Base-by-base conservation (phyloP, 257 asterid genomes). In the Catharanthus roseus region DNA sequence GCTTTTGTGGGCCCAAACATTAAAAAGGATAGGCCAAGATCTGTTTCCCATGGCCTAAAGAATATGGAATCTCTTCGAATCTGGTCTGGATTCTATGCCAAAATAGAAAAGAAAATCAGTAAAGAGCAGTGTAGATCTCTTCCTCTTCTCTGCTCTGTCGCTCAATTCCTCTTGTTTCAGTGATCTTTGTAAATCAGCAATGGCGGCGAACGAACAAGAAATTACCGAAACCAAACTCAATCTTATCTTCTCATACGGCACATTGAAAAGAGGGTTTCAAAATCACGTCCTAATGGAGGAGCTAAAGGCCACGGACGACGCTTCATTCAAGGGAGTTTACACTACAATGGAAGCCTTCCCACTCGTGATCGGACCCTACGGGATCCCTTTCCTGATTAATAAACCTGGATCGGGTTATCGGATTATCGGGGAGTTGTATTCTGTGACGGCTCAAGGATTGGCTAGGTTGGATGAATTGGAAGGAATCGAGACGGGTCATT, bases 361-460 rank as follows among this genome's bases (percentile, higher is more conserved):
- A 3, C 86, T 91, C 29, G 95, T 83, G 24, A 67, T 82, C 78
- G 97, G 97, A 9, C 91, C 96, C 70, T 74, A 83, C 88, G 91
- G 91, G 23, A 77, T 89, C 72, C 95, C 96, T n/a, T 89, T 74
- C 80, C 64, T 91, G 73, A 77, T 91, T 76, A 81, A 89, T 69
- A 84, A 78, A 49, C 85, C 79, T 29, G 89, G 91, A 0, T 81
- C 78, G 8, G 95, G 95, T 21, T 66, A 28, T 13, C 85, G 77
- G 23, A 70, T 91, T 64, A 55, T 47, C 4, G 97, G 96, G 5
- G 96, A 89, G 86, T 85, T 91, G 4, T 91, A 87, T 77, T 55
- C 83, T 6, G 91, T 89, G 18, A 72, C 90, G 15, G 75, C 2
- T 21, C 80, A 34, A 3, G 95, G 84, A 1, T 39, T 31, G 7